phyloP scores from a whole-genome alignment of 495 filamentous ascomycete species.

The Aspergillus panamensis region DNA sequence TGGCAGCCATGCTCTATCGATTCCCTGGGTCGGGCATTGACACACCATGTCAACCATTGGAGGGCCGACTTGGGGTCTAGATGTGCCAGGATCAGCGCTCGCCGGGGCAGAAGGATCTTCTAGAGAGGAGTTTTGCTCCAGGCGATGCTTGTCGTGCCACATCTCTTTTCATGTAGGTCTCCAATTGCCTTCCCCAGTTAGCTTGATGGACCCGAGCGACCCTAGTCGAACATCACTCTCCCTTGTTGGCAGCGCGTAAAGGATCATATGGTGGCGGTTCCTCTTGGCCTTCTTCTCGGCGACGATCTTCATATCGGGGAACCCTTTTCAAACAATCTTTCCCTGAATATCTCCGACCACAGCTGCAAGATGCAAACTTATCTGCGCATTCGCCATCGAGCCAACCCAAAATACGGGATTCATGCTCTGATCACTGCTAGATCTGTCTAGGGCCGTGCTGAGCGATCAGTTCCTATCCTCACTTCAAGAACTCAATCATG shows the following conservation, averaged over 20 bases:
- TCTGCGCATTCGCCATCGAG: constrained; percentile 5
- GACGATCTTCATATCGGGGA: background rate
- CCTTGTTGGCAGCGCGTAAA: no score
- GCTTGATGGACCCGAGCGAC: no score
- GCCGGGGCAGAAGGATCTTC: background rate
- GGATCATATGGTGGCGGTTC: background rate
- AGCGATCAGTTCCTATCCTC: background rate
- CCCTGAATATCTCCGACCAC: background rate
- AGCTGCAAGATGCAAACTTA: background rate
- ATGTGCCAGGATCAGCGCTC: background rate
- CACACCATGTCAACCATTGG: background rate
- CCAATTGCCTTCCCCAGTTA: no score
- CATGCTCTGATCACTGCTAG: background rate
- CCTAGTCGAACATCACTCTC: no score
- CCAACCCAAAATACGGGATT: background rate
- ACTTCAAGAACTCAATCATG: background rate
- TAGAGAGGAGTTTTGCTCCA: background rate
- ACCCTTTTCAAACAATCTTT: background rate
- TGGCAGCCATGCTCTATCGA: background rate
- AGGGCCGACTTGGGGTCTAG: background rate
- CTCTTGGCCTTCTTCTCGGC: background rate
- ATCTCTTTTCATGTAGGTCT: no score
- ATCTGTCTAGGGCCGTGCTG: no score
- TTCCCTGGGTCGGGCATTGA: background rate
- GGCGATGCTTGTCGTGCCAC: background rate